Evolutionary conservation across 2,329 filamentous ascomycete species (phyloP).

Genomic region (Neoscytalidium dimidiatum): DNA sequence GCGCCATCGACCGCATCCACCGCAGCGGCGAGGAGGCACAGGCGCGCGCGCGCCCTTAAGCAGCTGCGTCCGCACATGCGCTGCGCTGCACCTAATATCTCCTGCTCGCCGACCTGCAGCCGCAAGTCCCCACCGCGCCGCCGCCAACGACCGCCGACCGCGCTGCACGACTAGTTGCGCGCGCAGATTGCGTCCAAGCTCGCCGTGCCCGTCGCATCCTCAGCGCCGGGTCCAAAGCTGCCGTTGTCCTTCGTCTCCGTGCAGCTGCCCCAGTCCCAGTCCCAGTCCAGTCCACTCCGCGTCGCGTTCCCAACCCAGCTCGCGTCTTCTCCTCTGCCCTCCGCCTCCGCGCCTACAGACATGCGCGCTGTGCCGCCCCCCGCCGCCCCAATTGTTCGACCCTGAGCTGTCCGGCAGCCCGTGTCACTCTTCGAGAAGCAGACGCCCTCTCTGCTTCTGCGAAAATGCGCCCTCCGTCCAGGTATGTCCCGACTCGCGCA

Average conservation of each 20-base stretch:
- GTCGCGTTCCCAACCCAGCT: too few relatives aligned
- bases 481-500: conserved; percentile 6
- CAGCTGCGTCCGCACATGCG: conserved; percentile 4
- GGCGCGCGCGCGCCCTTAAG: neutral
- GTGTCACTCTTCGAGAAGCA: conserved; percentile 13
- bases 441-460: neutral
- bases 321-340: too few relatives aligned
- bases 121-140: neutral
- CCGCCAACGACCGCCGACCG: neutral
- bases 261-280: neutral
- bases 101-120: neutral
- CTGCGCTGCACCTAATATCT: neutral
- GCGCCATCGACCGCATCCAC: too few relatives aligned
- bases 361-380: neutral
- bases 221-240: conserved; percentile 3
- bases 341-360: neutral
- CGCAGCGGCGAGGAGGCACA: too few relatives aligned
- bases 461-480: neutral
- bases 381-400: neutral
- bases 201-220: conserved; percentile 15
- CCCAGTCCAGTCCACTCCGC: neutral
- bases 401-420: neutral
- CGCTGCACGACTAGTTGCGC: neutral
- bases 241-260: neutral
- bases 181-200: conserved; percentile 8